Evolutionary conservation across 176 grass and related monocot genomes (phyloP).

Genomic region (barley (Hordeum vulgare)): DNA sequence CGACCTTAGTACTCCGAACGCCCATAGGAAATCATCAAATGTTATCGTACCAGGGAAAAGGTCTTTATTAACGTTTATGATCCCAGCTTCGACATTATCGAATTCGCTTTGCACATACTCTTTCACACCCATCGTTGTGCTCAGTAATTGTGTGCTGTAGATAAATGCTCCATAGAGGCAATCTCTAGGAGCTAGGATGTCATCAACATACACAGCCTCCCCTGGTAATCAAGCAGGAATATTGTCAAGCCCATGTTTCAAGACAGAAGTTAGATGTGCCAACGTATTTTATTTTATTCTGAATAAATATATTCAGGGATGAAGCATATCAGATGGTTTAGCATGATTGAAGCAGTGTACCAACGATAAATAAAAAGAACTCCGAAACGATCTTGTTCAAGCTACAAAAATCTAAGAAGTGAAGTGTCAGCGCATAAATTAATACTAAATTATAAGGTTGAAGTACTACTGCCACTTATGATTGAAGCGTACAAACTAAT

Average conservation of each 20-base stretch:
- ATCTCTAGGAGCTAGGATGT: conserved; percentile 72
- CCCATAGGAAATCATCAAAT: too few relatives aligned
- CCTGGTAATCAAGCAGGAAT: conserved; percentile 33
- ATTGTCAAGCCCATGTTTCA: not conserved
- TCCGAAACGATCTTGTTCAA: not conserved
- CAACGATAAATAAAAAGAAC: not conserved
- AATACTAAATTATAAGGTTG: not conserved
- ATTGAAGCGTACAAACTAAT: not conserved
- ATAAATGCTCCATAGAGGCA: conserved; percentile 89
- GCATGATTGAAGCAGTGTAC: not conserved
- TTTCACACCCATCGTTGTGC: too few relatives aligned
- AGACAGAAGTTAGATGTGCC: not conserved
- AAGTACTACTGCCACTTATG: not conserved
- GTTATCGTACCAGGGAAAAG: too few relatives aligned
- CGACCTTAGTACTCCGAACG: too few relatives aligned
- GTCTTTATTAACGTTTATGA: too few relatives aligned
- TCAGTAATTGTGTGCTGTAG: conserved; percentile 75
- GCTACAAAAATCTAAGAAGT: not conserved
- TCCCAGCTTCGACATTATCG: too few relatives aligned
- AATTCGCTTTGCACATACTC: too few relatives aligned
- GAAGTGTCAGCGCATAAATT: not conserved
- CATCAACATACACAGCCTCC: conserved; percentile 85
- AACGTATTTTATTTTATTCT: not conserved
- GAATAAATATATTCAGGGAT: not conserved
- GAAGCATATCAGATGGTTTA: not conserved